Evolutionary conservation across 2,329 filamentous ascomycete species (phyloP), one percentile per base, ranked within the genome.

Genomic region (Xylariaceae sp.): DNA sequence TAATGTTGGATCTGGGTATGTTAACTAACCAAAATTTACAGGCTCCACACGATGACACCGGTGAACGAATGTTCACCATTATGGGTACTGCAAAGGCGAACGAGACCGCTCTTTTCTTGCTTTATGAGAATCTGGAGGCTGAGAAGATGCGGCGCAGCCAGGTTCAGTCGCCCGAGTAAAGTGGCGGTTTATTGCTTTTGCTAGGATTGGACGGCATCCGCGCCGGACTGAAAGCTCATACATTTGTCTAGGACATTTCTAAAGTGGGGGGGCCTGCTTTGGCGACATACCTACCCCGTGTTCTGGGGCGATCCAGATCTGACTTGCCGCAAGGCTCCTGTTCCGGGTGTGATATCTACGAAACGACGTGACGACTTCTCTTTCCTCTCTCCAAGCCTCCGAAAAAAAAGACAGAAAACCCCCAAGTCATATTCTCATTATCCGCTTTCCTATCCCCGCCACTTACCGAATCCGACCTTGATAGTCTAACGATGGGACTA

Each of bases 61-160:
- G 94, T 66, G 94, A 99, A 82, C 88, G 94, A 71, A 99, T 99
- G 94, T 99, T 99, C 80, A 99, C 94, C 72, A 99, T 99, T 74
- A 97, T 96, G 84, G 94, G 94, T 67, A 95, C 90, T 62, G 88
- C 90, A 62, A 88, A 88, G 77, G 91, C 92, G 65, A 99, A 99
- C 71, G 94, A 99, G 78, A 93, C 92, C 68, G 94, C 94, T 3
- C 82, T 99, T 34, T 97, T 96, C 76, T 86, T 99, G 56, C 82
- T 99, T 64, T 99, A 99, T 74, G 94, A 99, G 82, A 99, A 99
- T 77, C 85, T 99, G 55, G 94, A 99, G 79, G 93, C 92, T 13
- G 94, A 99, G 81, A 99, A 99, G 85, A 95, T 95, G 87, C 91
- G 94, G 70, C 90, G 94, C 74, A 96, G 91, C 81, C 89, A 95